Percentiles rank a stretch among this genome's conserved stretches.
phyloP scores from a whole-genome alignment of 2,329 filamentous ascomycete species.

The Diplodia intermedia region DNA sequence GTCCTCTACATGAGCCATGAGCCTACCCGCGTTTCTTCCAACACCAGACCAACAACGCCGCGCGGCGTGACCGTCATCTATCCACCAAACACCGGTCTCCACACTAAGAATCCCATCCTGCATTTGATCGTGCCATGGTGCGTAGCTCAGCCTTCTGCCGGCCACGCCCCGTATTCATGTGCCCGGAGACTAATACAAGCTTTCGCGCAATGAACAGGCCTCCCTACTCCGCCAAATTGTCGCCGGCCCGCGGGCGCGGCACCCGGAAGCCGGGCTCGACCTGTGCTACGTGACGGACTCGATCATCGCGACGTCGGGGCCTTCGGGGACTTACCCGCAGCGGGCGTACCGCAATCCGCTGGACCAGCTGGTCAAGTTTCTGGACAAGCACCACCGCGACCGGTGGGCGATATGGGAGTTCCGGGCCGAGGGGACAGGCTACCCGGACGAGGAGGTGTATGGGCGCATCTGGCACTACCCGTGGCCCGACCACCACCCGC shows the following conservation, averaged over 20 bases:
- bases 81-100: background rate
- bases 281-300: conserved; percentile 93
- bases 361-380: conserved; percentile 82
- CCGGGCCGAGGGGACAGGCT: conserved; percentile 92
- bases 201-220: conserved; percentile 38
- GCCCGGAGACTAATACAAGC: background rate
- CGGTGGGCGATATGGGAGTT: conserved; percentile 99
- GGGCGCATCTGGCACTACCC: conserved; percentile 87
- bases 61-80: background rate
- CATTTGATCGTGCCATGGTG: conserved; percentile 3
- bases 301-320: conserved; percentile 81
- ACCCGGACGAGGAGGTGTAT: conserved; percentile 89
- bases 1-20: conserved; percentile 10
- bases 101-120: background rate
- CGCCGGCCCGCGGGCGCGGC: conserved; percentile 81
- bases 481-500: conserved; percentile 96
- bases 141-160: conserved; percentile 3
- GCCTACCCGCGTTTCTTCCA: background rate
- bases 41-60: conserved; percentile 2
- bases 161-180: background rate
- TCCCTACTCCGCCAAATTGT: conserved; percentile 85
- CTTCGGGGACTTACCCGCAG: conserved; percentile 86
- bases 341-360: conserved; percentile 93
- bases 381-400: conserved; percentile 81
- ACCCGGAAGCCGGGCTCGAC: conserved; percentile 87